Base-by-base conservation (phyloP, 1,139 yeast genomes). In the Geotrichum bryndzae region DNA sequence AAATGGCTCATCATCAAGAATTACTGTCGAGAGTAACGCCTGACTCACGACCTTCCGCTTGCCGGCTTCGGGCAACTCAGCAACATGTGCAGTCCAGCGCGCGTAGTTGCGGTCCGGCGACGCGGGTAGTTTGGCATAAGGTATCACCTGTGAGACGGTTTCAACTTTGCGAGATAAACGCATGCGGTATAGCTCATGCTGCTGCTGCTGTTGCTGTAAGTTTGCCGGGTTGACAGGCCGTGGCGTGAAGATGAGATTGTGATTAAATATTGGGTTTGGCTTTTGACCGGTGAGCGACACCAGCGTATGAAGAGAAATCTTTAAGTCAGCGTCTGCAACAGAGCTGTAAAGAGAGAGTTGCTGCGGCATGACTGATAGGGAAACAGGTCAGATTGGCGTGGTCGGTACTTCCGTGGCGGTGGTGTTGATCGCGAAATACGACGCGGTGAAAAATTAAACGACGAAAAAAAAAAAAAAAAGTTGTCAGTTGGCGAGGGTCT, bases 41-140 rank as follows among this genome's bases (percentile, higher is more conserved):
- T 90, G 97, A 10, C 82, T 85, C 56, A 78, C 81, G 65, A 81
- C 86, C 75, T 81, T 82, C 70, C 83, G 83, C 65, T 82, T 88
- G 8, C 97, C 97, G 3, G 96, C 96, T 45, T 88, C 86, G 0
- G 97, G 97, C 18, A 90, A 87, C 74, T 91, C 97, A 8, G 85
- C 79, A 27, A 88, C 80, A 66, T 85, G 88, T 35, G 90, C 69
- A 0, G 86, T 80, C 96, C 96, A 88, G 6, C 25, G 52, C 2
- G 46, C 38, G 23, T 27, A 29, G 22, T 31, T 31, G 46, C 45
- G 23, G 18, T 31, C n/a, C 22, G 5, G 6, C 11, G 55, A 29
- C 23, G 45, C 13, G n/a, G 51, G 54, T 2, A 22, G 18, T 13
- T 25, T 27, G 10, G 41, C 38, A 35, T 38, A 35, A n/a, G 48